Conservation (phyloP, 768 basidiomycete genomes). For the Tulasnella sp. region DNA sequence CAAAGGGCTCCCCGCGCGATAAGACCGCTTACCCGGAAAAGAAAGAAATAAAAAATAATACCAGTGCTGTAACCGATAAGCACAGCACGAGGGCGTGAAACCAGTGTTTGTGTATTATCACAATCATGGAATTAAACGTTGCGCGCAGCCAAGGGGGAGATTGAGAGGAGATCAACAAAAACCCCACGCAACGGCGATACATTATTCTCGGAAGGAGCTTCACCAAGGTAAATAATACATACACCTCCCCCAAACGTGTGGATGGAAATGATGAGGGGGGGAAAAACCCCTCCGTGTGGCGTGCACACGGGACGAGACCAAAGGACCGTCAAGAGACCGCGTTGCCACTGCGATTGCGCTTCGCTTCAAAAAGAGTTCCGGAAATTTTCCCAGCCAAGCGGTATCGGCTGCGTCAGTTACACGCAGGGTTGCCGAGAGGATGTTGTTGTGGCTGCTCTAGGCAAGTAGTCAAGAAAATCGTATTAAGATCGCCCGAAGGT, state of each 20-base stretch:
- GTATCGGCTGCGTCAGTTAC: neutral
- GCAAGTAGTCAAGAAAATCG: neutral
- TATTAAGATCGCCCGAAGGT: neutral
- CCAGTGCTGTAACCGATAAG: neutral
- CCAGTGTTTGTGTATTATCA: neutral
- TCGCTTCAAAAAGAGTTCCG: neutral
- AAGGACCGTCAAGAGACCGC: neutral
- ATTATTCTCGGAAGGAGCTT: neutral
- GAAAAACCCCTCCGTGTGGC: neutral
- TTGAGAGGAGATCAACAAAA: neutral
- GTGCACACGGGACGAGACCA: neutral
- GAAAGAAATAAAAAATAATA: neutral
- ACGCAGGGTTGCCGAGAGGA: neutral
- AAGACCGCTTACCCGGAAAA: neutral
- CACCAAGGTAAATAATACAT: neutral
- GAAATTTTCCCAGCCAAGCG: neutral
- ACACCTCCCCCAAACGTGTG: neutral
- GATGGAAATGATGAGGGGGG: no score
- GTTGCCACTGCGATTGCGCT: neutral
- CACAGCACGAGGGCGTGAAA: neutral
- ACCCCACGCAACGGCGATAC: neutral
- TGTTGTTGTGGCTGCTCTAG: neutral
- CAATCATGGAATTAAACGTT: slow-evolving; percentile 4
- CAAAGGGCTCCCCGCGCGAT: neutral
- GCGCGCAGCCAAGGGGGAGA: neutral